These are phyloP conservation scores for Pyrenochaeta sp. DNA, from an alignment of 2,329 filamentous ascomycete species.

Conservation along the genomic window DNA sequence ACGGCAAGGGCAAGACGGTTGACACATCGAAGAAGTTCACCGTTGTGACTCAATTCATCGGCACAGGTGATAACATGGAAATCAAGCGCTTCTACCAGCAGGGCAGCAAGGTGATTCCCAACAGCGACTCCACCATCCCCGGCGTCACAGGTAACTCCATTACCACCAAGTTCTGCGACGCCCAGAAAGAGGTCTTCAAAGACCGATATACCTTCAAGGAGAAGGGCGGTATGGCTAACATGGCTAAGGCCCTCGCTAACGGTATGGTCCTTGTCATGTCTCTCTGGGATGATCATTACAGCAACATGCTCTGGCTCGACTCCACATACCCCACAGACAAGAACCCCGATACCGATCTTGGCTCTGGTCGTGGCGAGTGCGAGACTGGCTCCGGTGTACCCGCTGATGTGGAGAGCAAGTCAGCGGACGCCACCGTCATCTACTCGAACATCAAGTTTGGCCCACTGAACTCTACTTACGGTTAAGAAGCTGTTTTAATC, in stretches of 20 bases:
- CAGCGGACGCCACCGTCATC: slow-evolving; percentile 28
- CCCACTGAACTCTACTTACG: slow-evolving; percentile 38
- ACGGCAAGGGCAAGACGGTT: slow-evolving; percentile 61
- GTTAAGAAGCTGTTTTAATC: too few relatives aligned
- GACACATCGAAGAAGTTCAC: slow-evolving; percentile 52
- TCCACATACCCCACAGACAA: slow-evolving; percentile 63
- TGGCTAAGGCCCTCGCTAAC: slow-evolving; percentile 61
- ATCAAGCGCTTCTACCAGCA: slow-evolving; percentile 60
- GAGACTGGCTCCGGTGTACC: slow-evolving; percentile 35
- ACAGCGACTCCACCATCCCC: slow-evolving; percentile 52
- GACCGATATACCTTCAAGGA: slow-evolving; percentile 58
- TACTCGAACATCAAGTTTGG: slow-evolving; percentile 43
- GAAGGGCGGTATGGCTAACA: slow-evolving; percentile 63
- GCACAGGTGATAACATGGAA: slow-evolving; percentile 49
- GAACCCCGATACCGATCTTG: slow-evolving; percentile 31
- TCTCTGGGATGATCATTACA: slow-evolving; percentile 69
- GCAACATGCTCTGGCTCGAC: slow-evolving; percentile 79
- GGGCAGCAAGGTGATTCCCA: slow-evolving; percentile 56
- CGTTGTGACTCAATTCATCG: slow-evolving; percentile 60
- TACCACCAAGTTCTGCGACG: slow-evolving; percentile 41
- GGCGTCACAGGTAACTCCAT: slow-evolving; percentile 52
- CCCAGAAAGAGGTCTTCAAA: slow-evolving; percentile 36
- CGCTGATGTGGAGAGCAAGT: slow-evolving; percentile 33
- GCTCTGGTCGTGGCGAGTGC: slow-evolving; percentile 41
- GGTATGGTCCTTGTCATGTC: slow-evolving; percentile 71